Evolutionary conservation across 768 basidiomycete genomes (phyloP).

Genomic region (Coprinopsis marcescibilis): DNA sequence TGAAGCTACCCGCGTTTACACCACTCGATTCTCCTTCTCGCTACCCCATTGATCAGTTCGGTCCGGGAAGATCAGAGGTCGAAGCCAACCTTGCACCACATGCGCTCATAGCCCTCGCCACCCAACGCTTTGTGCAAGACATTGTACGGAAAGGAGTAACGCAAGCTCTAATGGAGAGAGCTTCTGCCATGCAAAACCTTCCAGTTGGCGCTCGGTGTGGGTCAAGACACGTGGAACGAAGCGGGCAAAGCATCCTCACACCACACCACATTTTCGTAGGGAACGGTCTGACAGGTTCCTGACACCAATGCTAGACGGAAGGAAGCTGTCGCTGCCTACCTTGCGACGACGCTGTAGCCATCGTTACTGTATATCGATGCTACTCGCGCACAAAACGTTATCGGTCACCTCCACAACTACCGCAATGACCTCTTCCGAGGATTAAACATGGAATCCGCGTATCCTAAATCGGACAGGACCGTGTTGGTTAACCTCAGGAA

Average conservation of each 20-base stretch:
- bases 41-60: slow-evolving; percentile 27
- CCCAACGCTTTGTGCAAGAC: slow-evolving; percentile 27
- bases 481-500: not conserved
- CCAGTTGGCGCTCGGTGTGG: slow-evolving; percentile 16
- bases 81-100: slow-evolving; percentile 32
- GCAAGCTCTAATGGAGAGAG: slow-evolving; percentile 28
- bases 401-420: not conserved
- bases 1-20: slow-evolving; percentile 15
- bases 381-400: not conserved
- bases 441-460: not conserved
- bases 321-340: slow-evolving; percentile 6
- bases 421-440: not conserved
- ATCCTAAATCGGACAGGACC: not conserved
- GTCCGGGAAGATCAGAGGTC: slow-evolving; percentile 21
- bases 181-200: slow-evolving; percentile 10
- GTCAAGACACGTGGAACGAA: slow-evolving; percentile 12
- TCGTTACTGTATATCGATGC: too few species aligned
- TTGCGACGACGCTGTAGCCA: not conserved
- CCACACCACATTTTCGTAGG: slow-evolving; percentile 40
- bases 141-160: slow-evolving; percentile 34
- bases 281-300: slow-evolving; percentile 21
- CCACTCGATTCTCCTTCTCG: slow-evolving; percentile 7
- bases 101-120: slow-evolving; percentile 33
- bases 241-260: slow-evolving; percentile 26
- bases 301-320: slow-evolving; percentile 9